Evolutionary conservation across 1,139 yeast genomes (phyloP).

Genomic region (Hyphopichia khmerensis): DNA sequence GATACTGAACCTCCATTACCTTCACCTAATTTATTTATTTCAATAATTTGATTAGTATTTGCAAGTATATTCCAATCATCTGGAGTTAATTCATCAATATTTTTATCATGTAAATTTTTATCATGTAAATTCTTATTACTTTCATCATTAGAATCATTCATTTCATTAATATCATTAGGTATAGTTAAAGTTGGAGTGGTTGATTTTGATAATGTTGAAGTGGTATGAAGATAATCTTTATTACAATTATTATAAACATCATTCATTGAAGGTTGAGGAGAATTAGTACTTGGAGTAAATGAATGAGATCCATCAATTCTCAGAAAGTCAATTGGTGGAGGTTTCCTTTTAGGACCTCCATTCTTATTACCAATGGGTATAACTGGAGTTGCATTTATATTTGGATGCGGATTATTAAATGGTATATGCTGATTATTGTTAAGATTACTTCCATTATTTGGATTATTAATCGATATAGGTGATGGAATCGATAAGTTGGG

Average conservation of each 20-base stretch:
- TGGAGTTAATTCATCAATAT: conserved; percentile 57
- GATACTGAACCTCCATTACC: conserved; percentile 93
- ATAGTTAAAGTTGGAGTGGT: background rate
- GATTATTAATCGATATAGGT: conserved; percentile 14
- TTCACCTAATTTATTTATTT: conserved; percentile 76
- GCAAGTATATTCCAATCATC: conserved; percentile 76
- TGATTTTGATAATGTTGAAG: no score
- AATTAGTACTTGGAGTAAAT: conserved; percentile 9
- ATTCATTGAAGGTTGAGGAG: background rate
- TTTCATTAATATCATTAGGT: background rate
- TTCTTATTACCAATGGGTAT: background rate
- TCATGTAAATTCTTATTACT: no score
- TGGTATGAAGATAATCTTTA: background rate
- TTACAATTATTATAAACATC: background rate
- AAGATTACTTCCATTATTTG: background rate
- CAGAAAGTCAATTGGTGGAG: conserved; percentile 45
- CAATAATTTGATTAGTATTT: conserved; percentile 55
- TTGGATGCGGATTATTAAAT: background rate
- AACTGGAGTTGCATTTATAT: no score
- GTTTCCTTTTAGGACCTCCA: conserved; percentile 28
- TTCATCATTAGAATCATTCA: background rate
- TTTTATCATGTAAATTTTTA: conserved; percentile 5
- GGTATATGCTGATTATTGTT: background rate
- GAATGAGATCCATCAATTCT: conserved; percentile 32
- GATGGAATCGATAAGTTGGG: conserved; percentile 27